Evolutionary conservation across 78 protist genomes (phyloP).

Genomic region (Dictyostelium purpureum): DNA sequence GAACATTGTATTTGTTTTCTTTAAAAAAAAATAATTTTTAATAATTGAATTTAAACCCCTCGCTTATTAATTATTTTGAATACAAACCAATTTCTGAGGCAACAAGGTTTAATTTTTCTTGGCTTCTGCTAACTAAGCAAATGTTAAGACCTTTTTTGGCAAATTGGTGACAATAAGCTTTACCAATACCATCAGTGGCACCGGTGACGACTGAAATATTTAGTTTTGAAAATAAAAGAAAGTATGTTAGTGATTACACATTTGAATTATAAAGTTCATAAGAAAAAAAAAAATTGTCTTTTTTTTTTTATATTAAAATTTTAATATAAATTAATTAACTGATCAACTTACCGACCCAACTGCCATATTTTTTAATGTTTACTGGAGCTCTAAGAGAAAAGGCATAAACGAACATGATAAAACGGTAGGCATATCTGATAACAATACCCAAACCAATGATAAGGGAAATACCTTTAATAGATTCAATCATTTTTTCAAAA

Average conservation of each 20-base stretch:
- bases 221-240: background rate
- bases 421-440: background rate
- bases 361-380: slow-evolving; percentile 79
- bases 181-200: slow-evolving; percentile 91
- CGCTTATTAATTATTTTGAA: background rate
- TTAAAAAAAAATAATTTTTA: background rate
- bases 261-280: background rate
- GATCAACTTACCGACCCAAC: slow-evolving; percentile 69
- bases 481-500: background rate
- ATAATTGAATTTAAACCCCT: background rate
- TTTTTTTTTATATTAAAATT: background rate
- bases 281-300: background rate
- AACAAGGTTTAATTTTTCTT: slow-evolving; percentile 15
- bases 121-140: slow-evolving; percentile 72
- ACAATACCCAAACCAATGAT: background rate
- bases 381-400: slow-evolving; percentile 54
- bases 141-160: slow-evolving; percentile 82
- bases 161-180: slow-evolving; percentile 75
- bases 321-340: too few species aligned
- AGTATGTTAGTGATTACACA: background rate
- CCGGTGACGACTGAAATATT: slow-evolving; percentile 91
- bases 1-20: slow-evolving; percentile 60
- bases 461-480: background rate
- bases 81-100: slow-evolving; percentile 21
- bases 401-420: slow-evolving; percentile 14